A percentile compares a stretch with the other conserved stretches of the same genome.
These are phyloP conservation scores for Wickerhamomyces silvicola DNA, from an alignment of 805 yeast species.

Conservation along the genomic window DNA sequence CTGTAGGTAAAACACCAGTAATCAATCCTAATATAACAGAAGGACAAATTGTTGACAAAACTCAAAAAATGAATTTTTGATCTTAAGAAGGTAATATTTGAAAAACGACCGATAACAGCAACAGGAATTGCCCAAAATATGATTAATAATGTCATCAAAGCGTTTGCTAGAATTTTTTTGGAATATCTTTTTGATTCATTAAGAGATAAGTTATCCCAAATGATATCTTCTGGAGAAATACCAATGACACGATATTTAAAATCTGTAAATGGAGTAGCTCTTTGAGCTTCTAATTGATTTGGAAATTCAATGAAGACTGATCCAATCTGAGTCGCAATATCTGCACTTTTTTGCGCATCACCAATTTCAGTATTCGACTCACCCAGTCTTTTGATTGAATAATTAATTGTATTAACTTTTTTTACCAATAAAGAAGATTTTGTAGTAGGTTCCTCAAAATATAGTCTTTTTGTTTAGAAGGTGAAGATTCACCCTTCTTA, in stretches of 20 bases:
- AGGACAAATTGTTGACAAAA: slow-evolving; percentile 76
- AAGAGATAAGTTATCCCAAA: slow-evolving; percentile 73
- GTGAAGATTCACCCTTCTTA: slow-evolving; percentile 48
- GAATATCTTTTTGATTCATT: slow-evolving; percentile 49
- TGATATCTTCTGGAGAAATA: slow-evolving; percentile 71
- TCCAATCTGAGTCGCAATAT: slow-evolving; percentile 43
- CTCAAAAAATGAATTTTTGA: slow-evolving; percentile 64
- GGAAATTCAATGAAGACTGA: slow-evolving; percentile 78
- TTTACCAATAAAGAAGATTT: slow-evolving; percentile 61
- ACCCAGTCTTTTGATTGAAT: slow-evolving; percentile 59
- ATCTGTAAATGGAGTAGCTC: slow-evolving; percentile 59
- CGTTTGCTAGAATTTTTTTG: slow-evolving; percentile 52
- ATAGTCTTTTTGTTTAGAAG: slow-evolving; percentile 57
- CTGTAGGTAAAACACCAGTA: slow-evolving; percentile 82
- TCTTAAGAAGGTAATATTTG: slow-evolving; percentile 75
- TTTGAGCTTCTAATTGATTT: slow-evolving; percentile 80
- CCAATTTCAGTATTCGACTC: slow-evolving; percentile 64
- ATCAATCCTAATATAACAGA: slow-evolving; percentile 65
- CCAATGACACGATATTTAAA: slow-evolving; percentile 46
- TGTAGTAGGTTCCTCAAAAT: slow-evolving; percentile 77
- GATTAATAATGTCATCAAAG: slow-evolving; percentile 59
- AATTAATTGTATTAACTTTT: slow-evolving; percentile 81
- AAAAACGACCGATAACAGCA: slow-evolving; percentile 92
- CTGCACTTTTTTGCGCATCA: slow-evolving; percentile 46
- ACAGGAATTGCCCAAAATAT: slow-evolving; percentile 96